Evolutionary conservation across 2,329 filamentous ascomycete genomes (phyloP), one percentile per base, ranked within the genome.

Genomic region (Xylaria digitata): DNA sequence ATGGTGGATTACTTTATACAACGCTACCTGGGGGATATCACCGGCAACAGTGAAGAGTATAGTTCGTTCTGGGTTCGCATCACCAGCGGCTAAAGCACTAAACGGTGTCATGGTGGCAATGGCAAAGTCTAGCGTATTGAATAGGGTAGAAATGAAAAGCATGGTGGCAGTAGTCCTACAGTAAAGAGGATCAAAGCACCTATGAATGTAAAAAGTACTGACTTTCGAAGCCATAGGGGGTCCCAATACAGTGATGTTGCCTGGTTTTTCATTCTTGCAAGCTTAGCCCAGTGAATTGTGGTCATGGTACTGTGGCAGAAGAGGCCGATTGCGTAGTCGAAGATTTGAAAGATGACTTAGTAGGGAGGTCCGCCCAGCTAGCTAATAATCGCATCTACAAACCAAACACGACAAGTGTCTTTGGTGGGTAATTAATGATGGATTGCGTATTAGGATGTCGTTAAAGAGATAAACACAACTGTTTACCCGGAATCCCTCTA

Each of bases 171-270:
- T 58, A 26, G 55, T 8, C 54, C 54, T 9, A 15, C 40, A 3
- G n/a, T 19, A 46, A 57, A 17, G 26, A 46, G 6, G 7, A 46
- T 46, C 7, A 57, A 46, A 46, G 30, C 17, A 21, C 40, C 26
- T 3, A 4, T 30, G 42, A 57, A 57, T 6, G 26, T 11, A 57
- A 57, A 57, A 6, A 57, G 23, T 32, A 34, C 54, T 34, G 42
- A 15, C 21, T 57, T 57, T 46, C 54, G 54, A 57, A 57, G 54
- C 40, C 54, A 46, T 46, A n/a, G 40, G 19, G 54, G 54, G 17
- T 17, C 21, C 42, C 54, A 57, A 17, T 32, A 57, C 4, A 8
- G 9, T 46, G 42, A 34, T 34, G 54, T 57, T 57, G 40, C n/a
- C 26, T 45, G 54, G 8, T 21, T 23, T 13, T 17, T 46, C 54